phyloP scores from a whole-genome alignment of 169 alveolate species.

The Cryptosporidium sp. region DNA sequence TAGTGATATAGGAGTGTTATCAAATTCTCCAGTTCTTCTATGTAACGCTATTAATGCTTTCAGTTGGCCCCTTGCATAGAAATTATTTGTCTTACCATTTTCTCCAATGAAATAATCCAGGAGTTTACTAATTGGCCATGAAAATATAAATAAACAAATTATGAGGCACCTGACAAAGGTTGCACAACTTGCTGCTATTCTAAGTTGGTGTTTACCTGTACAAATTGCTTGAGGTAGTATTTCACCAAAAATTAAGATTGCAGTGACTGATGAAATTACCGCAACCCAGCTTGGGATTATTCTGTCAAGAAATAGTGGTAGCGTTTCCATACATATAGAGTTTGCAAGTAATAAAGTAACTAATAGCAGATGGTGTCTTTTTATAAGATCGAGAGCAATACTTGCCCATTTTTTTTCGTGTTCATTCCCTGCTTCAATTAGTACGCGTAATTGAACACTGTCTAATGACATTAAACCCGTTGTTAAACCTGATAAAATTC shows the following conservation, averaged over 20 bases:
- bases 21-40: conserved; percentile 52
- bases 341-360: conserved; percentile 91
- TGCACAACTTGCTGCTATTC: conserved; percentile 87
- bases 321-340: conserved; percentile 92
- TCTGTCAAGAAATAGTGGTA: conserved; percentile 91
- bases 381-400: conserved; percentile 82
- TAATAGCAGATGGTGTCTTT: conserved; percentile 87
- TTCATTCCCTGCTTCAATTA: conserved; percentile 86
- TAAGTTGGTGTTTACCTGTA: conserved; percentile 91
- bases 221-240: conserved; percentile 94
- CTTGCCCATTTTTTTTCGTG: conserved; percentile 82
- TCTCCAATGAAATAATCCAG: conserved; percentile 88
- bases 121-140: conserved; percentile 87
- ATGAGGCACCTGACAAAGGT: conserved; percentile 84
- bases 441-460: conserved; percentile 87
- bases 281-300: conserved; percentile 89
- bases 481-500: conserved; percentile 92
- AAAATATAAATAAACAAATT: conserved; percentile 80
- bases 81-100: conserved; percentile 80
- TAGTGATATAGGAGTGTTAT: conserved; percentile 45
- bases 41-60: conserved; percentile 75
- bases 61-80: conserved; percentile 71
- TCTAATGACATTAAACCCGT: conserved; percentile 93
- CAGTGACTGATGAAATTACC: conserved; percentile 86
- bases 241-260: conserved; percentile 92